A percentile compares a stretch with the other conserved stretches of the same genome.
These are phyloP conservation scores for Chrysoporthe cubensis DNA, from an alignment of 2,329 filamentous ascomycete genomes.

Conservation along the genomic window DNA sequence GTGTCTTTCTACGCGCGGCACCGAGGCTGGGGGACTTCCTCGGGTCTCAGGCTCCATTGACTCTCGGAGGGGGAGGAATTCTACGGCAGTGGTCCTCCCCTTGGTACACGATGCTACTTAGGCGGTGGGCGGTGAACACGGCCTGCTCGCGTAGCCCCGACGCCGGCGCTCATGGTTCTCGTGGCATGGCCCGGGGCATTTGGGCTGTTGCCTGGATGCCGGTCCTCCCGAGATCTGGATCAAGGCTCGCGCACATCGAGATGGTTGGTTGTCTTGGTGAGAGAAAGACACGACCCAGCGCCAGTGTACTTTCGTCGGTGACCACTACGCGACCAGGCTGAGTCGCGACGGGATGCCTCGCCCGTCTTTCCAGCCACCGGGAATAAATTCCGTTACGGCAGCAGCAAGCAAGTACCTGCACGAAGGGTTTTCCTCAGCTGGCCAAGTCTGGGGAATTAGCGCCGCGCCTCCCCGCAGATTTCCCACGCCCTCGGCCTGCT, in stretches of 20 bases:
- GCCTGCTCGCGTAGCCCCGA: too few relatives aligned
- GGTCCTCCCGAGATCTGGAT: not conserved
- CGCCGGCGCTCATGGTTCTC: too few relatives aligned
- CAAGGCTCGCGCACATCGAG: not conserved
- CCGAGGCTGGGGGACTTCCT: too few relatives aligned
- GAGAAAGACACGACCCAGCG: not conserved
- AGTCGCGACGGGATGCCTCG: too few relatives aligned
- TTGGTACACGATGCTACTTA: not conserved
- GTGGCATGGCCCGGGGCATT: not conserved
- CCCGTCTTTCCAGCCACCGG: not conserved
- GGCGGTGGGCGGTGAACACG: not conserved
- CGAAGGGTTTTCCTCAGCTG: not conserved
- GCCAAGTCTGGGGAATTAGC: not conserved
- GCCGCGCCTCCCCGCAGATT: slow-evolving; percentile 9
- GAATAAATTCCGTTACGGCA: not conserved
- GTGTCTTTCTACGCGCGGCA: not conserved
- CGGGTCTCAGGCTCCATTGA: not conserved
- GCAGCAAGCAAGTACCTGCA: not conserved
- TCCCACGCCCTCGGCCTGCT: not conserved
- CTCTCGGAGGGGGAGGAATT: not conserved
- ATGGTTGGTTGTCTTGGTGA: not conserved
- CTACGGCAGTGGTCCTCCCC: not conserved
- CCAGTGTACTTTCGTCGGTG: too few relatives aligned
- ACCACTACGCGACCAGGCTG: too few relatives aligned
- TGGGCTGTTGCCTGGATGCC: not conserved